Conservation (phyloP, 2,329 filamentous ascomycete species). For the Sporothrix brasiliensis region DNA sequence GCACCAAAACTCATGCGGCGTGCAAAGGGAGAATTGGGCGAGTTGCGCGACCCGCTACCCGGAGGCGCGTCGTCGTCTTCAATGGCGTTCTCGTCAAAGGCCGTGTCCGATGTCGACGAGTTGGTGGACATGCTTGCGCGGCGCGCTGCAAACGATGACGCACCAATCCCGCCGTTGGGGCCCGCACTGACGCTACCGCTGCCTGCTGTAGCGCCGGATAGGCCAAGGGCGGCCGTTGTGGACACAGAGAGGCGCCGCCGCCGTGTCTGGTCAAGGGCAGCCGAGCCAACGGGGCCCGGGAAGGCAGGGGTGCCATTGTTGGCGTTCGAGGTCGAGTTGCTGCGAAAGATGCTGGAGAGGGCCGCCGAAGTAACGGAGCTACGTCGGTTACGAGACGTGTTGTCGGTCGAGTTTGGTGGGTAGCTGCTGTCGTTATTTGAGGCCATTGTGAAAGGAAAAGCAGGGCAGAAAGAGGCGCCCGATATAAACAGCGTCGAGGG, state of each 20-base stretch:
- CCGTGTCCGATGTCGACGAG: slow-evolving; percentile 50
- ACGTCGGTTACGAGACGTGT: slow-evolving; percentile 51
- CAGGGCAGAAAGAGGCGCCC: neutral
- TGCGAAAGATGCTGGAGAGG: slow-evolving; percentile 62
- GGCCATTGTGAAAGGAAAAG: slow-evolving; percentile 28
- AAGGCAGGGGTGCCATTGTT: slow-evolving; percentile 50
- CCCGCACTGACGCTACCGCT: slow-evolving; percentile 36
- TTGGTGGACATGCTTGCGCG: slow-evolving; percentile 71
- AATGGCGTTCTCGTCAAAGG: slow-evolving; percentile 71
- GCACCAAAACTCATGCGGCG: slow-evolving; percentile 90
- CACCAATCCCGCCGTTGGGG: slow-evolving; percentile 23
- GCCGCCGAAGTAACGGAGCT: slow-evolving; percentile 61
- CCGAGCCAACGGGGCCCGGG: slow-evolving; percentile 49
- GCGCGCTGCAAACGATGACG: slow-evolving; percentile 56
- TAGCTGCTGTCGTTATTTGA: slow-evolving; percentile 37
- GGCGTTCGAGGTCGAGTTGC: slow-evolving; percentile 54
- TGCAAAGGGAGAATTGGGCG: slow-evolving; percentile 72
- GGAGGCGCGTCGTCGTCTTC: slow-evolving; percentile 66
- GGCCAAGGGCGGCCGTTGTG: slow-evolving; percentile 59
- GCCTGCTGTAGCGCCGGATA: slow-evolving; percentile 72
- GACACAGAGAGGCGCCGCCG: slow-evolving; percentile 67
- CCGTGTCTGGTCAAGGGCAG: slow-evolving; percentile 60
- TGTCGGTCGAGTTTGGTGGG: slow-evolving; percentile 38
- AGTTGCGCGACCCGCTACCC: slow-evolving; percentile 53
- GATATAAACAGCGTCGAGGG: neutral